Conservation (phyloP, 176 grass and related monocot genomes). For the Areca catechu region DNA sequence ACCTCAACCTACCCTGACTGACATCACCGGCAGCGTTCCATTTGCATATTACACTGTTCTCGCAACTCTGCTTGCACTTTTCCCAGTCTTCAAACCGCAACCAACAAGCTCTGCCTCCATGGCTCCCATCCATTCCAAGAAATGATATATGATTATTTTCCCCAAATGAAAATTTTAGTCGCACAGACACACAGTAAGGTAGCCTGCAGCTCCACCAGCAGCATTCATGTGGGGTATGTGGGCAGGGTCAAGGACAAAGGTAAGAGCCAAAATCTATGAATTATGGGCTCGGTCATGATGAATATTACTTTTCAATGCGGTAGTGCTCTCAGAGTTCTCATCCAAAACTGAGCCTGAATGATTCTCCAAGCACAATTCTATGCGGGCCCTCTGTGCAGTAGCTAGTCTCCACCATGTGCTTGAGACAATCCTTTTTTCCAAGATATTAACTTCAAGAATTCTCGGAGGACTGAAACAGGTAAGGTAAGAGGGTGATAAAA, state of each 20-base stretch:
- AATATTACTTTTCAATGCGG: conserved; percentile 80
- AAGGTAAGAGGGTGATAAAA: conserved; percentile 95
- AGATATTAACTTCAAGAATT: conserved; percentile 86
- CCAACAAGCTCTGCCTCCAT: conserved; percentile 90
- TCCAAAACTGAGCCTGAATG: conserved; percentile 55
- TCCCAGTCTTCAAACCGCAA: conserved; percentile 84
- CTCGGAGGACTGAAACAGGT: conserved; percentile 71
- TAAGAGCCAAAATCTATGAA: conserved; percentile 76
- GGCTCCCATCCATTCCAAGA: conserved; percentile 86
- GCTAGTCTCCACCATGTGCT: conserved; percentile 55
- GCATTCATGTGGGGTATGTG: conserved; percentile 92
- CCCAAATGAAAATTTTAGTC: conserved; percentile 79
- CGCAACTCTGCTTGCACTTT: conserved; percentile 73
- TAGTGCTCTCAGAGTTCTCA: conserved; percentile 37
- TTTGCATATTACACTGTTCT: conserved; percentile 73
- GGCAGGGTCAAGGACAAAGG: conserved; percentile 85
- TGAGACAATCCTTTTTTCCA: conserved; percentile 96
- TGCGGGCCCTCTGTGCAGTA: conserved; percentile 78
- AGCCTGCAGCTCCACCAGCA: conserved; percentile 90
- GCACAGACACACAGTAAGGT: conserved; percentile 89
- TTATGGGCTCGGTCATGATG: conserved; percentile 73
- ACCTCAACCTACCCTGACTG: conserved; percentile 80
- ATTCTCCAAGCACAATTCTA: conserved; percentile 97
- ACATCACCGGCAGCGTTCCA: conserved; percentile 47
- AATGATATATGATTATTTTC: conserved; percentile 58